Evolutionary conservation across 1,284 basidiomycete genomes (phyloP), one percentile per base, ranked within the genome.

Genomic region (Trichosporon asahii): DNA sequence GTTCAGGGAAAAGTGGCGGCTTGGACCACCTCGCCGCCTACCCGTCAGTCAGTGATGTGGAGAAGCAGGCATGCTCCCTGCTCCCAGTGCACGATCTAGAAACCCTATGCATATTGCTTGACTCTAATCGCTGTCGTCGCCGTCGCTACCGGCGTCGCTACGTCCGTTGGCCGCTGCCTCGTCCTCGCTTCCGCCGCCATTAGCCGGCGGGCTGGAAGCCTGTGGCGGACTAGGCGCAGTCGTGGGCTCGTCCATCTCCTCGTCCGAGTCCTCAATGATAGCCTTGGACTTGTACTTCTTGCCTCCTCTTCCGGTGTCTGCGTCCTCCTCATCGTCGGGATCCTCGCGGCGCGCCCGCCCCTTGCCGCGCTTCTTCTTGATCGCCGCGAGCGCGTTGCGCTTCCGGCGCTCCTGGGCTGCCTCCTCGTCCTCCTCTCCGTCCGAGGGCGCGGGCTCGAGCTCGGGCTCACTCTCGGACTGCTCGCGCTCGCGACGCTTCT

Each of bases 221-320:
- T 27, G 55, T 31, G 57, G 57, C 57, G 57, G 57, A 15, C 29
- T 61, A 9, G 57, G 57, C 27, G 57, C 57, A 1, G 57, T 31
- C 27, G 57, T 18, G 29, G 33, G 66, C 27, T 73, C 76, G 60
- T 73, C 70, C 4, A 69, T 71, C 14, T 78, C 78, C 18, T 80
- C 79, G 65, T 79, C 78, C 14, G 79, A 80, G 70, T 80, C 79
- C 66, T 76, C 76, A 63, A 83, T 83, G 69, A 75, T 76, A 3
- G 77, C 82, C 73, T 83, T 83, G 23, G 80, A 82, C 76, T 83
- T 83, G 72, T 76, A 80, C 72, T 78, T 74, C 69, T 79, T 79
- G 7, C 78, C 79, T 67, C 75, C 71, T 69, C 78, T 76, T n/a
- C 73, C 70, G 40, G 69, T 71, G n/a, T 73, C 76, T 8, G 49